These are phyloP conservation scores for Fusarium chlamydosporum DNA, from an alignment of 2,329 filamentous ascomycete species.

Conservation along the genomic window DNA sequence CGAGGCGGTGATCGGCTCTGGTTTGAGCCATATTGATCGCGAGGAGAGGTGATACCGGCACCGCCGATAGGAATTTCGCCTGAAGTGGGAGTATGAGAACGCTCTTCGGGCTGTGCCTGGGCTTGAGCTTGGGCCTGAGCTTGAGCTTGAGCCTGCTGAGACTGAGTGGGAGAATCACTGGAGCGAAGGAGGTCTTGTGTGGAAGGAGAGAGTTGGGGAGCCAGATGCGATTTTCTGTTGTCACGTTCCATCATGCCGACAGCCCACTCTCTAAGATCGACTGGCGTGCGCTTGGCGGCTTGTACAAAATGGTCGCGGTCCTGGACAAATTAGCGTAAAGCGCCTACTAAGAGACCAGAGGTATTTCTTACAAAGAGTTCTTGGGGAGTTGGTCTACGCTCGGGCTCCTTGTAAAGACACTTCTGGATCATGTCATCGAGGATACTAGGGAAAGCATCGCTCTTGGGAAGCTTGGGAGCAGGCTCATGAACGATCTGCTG, in stretches of 20 bases:
- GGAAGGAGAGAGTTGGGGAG: conserved; percentile 82
- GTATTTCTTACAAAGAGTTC: conserved; percentile 83
- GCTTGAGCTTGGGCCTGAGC: conserved; percentile 58
- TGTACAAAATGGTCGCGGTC: conserved; percentile 95
- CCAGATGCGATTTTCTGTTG: conserved; percentile 94
- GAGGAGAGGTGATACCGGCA: conserved; percentile 67
- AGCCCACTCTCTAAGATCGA: conserved; percentile 94
- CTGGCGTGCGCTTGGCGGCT: conserved; percentile 95
- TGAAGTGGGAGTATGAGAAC: conserved; percentile 74
- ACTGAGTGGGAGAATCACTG: conserved; percentile 69
- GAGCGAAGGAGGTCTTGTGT: conserved; percentile 81
- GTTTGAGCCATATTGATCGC: conserved; percentile 62
- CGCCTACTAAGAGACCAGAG: neutral
- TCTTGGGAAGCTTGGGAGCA: conserved; percentile 93
- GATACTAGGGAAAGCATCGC: conserved; percentile 95
- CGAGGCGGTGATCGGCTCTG: conserved; percentile 67
- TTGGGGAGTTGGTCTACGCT: conserved; percentile 89
- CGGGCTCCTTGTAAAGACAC: conserved; percentile 90
- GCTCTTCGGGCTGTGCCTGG: conserved; percentile 58
- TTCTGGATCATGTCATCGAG: conserved; percentile 98
- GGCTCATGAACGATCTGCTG: conserved; percentile 99
- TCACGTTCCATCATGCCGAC: conserved; percentile 93
- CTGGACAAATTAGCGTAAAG: conserved; percentile 61
- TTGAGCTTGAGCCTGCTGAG: conserved; percentile 54
- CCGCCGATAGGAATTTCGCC: conserved; percentile 78